These are phyloP conservation scores for Clitopilus passeckerianus DNA, from an alignment of 768 basidiomycete species.

Conservation along the genomic window DNA sequence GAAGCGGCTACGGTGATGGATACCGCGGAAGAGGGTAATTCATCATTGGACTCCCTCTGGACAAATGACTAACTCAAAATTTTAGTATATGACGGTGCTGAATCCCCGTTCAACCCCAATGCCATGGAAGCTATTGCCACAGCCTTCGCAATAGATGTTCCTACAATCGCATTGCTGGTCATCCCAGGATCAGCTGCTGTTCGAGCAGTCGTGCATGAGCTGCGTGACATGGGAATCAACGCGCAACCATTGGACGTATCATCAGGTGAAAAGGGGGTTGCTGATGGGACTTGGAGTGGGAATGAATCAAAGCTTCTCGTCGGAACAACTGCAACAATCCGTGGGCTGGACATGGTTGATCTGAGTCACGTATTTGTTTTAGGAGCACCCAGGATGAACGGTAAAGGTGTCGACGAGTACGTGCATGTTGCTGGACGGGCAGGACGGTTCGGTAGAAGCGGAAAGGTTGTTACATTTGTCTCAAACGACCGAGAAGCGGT, in stretches of 20 bases:
- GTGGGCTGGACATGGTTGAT: slow-evolving; percentile 69
- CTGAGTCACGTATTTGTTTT: slow-evolving; percentile 74
- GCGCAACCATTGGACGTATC: slow-evolving; percentile 57
- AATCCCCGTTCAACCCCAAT: slow-evolving; percentile 51
- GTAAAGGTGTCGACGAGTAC: slow-evolving; percentile 52
- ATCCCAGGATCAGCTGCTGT: slow-evolving; percentile 59
- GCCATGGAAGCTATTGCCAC: slow-evolving; percentile 66
- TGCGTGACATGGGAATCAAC: slow-evolving; percentile 61
- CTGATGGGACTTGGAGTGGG: slow-evolving; percentile 22
- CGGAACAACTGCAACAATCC: slow-evolving; percentile 61
- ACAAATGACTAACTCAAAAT: not conserved
- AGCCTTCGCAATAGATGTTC: slow-evolving; percentile 70
- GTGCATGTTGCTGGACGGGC: slow-evolving; percentile 70
- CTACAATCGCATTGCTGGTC: slow-evolving; percentile 61
- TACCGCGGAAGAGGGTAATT: slow-evolving; percentile 13
- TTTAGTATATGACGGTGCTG: slow-evolving; percentile 38
- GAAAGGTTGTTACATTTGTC: slow-evolving; percentile 64
- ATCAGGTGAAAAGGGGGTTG: slow-evolving; percentile 33
- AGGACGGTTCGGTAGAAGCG: slow-evolving; percentile 63
- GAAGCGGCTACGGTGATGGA: slow-evolving; percentile 12
- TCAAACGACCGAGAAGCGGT: slow-evolving; percentile 21
- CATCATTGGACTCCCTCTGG: not conserved
- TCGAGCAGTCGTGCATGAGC: slow-evolving; percentile 57
- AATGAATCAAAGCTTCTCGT: slow-evolving; percentile 64
- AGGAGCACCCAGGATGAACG: slow-evolving; percentile 45